These are phyloP conservation scores for Saccharomycopsis oosterbeekiorum DNA, from an alignment of 805 yeast genomes.

Conservation along the genomic window DNA sequence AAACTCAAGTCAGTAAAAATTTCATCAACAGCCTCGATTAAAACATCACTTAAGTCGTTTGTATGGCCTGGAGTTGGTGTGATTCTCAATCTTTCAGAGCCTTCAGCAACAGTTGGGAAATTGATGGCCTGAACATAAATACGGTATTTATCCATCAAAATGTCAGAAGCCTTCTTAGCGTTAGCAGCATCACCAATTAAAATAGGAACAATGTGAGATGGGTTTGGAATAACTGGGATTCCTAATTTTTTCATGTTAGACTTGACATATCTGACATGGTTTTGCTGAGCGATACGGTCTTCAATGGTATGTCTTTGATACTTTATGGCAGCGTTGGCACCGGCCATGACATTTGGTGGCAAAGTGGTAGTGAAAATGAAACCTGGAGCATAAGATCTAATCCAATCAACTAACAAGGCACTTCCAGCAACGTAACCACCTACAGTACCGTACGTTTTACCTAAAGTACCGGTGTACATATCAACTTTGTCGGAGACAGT, in stretches of 20 bases:
- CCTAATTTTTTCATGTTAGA: slow-evolving; percentile 55
- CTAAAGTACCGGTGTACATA: slow-evolving; percentile 94
- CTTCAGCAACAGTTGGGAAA: slow-evolving; percentile 95
- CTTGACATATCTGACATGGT: slow-evolving; percentile 78
- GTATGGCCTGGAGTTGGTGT: slow-evolving; percentile 99
- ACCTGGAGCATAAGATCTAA: slow-evolving; percentile 94
- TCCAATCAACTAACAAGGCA: slow-evolving; percentile 79
- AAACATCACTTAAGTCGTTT: slow-evolving; percentile 60
- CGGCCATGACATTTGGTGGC: slow-evolving; percentile 98
- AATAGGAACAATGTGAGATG: slow-evolving; percentile 94
- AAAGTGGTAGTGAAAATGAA: slow-evolving; percentile 93
- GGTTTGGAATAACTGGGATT: slow-evolving; percentile 94
- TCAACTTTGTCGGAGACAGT: slow-evolving; percentile 86
- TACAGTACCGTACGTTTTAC: slow-evolving; percentile 93
- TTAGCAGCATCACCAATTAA: slow-evolving; percentile 89
- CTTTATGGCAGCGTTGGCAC: slow-evolving; percentile 79
- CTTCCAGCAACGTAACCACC: slow-evolving; percentile 97
- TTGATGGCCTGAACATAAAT: slow-evolving; percentile 97
- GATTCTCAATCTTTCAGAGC: slow-evolving; percentile 90
- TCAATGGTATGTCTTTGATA: slow-evolving; percentile 68
- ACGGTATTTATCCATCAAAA: slow-evolving; percentile 69
- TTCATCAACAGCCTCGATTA: slow-evolving; percentile 69
- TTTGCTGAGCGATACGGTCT: slow-evolving; percentile 79
- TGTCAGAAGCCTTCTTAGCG: slow-evolving; percentile 86
- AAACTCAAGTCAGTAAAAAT: slow-evolving; percentile 69